phyloP scores from a whole-genome alignment of 2,329 filamentous ascomycete genomes.

The Aplosporella prunicola region DNA sequence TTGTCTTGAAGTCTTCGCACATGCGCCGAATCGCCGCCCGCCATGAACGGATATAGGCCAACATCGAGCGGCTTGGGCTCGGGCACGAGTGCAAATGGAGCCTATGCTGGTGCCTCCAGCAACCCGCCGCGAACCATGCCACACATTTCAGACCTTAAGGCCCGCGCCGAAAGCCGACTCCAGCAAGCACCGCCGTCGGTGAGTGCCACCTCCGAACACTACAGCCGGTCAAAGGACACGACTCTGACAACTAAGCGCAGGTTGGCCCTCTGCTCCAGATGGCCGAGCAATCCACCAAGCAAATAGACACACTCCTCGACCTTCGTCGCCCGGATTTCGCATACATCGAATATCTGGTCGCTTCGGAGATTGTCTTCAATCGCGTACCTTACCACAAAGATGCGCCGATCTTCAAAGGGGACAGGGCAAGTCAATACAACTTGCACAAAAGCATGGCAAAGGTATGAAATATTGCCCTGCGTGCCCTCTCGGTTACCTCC shows the following conservation, averaged over 20 bases:
- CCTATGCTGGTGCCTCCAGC: constrained; percentile 15
- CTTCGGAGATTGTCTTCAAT: constrained; percentile 68
- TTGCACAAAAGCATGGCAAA: constrained; percentile 37
- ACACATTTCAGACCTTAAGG: constrained; percentile 37
- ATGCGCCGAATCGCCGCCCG: constrained; percentile 4
- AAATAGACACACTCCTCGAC: constrained; percentile 49
- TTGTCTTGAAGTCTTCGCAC: too few species aligned
- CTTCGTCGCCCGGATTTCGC: constrained; percentile 63
- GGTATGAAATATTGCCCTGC: constrained; percentile 10
- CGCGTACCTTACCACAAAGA: constrained; percentile 68
- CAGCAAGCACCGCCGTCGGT: constrained; percentile 22
- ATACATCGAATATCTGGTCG: constrained; percentile 74
- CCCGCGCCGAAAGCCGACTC: constrained; percentile 28
- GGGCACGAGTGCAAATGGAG: constrained; percentile 20
- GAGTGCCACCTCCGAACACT: constrained; percentile 5
- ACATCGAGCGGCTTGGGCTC: constrained; percentile 17
- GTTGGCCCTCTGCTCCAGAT: constrained; percentile 31
- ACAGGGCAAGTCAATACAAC: constrained; percentile 40
- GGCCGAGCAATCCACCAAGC: constrained; percentile 33
- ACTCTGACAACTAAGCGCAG: too few species aligned
- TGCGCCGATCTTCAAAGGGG: constrained; percentile 54
- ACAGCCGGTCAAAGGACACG: constrained; percentile 3
- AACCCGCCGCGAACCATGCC: constrained; percentile 19
- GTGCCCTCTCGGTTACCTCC: too few species aligned
- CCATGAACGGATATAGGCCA: constrained; percentile 14